Evolutionary conservation across 2,329 filamentous ascomycete genomes (phyloP).

Genomic region (Fusarium sp.): DNA sequence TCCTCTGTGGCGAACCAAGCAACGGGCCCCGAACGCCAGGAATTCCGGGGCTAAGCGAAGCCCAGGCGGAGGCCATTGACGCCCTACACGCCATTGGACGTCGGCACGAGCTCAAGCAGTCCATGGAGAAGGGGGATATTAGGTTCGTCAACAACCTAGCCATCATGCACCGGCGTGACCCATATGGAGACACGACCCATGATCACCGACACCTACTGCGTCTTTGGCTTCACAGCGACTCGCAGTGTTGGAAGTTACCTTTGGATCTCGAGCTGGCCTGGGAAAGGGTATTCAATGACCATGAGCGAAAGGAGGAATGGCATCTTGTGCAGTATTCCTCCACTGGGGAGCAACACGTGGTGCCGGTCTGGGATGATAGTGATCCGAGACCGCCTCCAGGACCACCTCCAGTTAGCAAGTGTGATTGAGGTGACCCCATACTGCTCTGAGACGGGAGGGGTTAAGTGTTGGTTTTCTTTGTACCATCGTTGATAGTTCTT

Average conservation of each 20-base stretch:
- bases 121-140: constrained; percentile 60
- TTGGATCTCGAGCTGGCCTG: constrained; percentile 57
- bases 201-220: constrained; percentile 44
- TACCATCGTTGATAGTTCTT: background rate
- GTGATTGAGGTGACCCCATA: background rate
- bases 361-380: background rate
- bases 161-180: constrained; percentile 61
- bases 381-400: background rate
- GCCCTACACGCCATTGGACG: constrained; percentile 59
- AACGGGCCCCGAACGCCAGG: background rate
- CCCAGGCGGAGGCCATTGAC: constrained; percentile 61
- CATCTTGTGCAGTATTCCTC: background rate
- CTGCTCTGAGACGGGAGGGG: background rate
- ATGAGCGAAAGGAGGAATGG: constrained; percentile 58
- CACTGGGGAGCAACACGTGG: background rate
- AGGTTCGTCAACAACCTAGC: constrained; percentile 64
- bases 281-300: constrained; percentile 61
- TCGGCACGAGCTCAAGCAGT: constrained; percentile 53
- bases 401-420: background rate
- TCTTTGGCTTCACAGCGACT: constrained; percentile 59
- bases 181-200: constrained; percentile 54
- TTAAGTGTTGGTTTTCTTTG: background rate
- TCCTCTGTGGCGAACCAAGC: constrained; percentile 5
- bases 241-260: constrained; percentile 59
- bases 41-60: constrained; percentile 65